phyloP scores from a whole-genome alignment of 345 rosid genomes.

The Brassica nigra region DNA sequence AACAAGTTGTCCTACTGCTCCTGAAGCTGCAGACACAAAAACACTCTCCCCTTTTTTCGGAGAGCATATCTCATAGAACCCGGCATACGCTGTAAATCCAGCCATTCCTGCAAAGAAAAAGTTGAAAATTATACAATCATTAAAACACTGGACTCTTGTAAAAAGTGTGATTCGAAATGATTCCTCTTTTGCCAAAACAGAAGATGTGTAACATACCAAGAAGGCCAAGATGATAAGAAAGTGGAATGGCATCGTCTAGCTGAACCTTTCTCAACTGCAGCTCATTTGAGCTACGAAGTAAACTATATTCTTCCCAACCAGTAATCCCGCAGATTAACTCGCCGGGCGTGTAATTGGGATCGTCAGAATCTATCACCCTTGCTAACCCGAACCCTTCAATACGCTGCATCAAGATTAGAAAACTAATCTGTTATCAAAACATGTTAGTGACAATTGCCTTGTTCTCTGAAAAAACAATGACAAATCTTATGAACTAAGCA shows the following conservation, averaged over 20 bases:
- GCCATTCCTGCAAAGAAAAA: conserved; percentile 59
- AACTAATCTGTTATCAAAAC: background rate
- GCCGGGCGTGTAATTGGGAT: conserved; percentile 52
- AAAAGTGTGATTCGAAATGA: background rate
- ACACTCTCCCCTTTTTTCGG: conserved; percentile 62
- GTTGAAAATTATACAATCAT: background rate
- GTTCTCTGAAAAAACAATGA: background rate
- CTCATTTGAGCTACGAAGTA: conserved; percentile 41
- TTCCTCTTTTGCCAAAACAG: background rate
- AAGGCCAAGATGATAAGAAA: conserved; percentile 72
- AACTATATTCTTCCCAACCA: conserved; percentile 81
- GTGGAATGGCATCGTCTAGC: conserved; percentile 51
- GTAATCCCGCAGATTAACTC: conserved; percentile 62
- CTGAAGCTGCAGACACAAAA: conserved; percentile 74
- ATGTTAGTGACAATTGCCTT: background rate
- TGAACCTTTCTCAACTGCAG: conserved; percentile 55
- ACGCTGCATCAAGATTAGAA: conserved; percentile 45
- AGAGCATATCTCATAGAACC: conserved; percentile 63
- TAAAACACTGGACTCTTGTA: background rate
- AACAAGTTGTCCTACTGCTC: conserved; percentile 80
- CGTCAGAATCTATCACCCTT: conserved; percentile 66
- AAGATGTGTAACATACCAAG: conserved; percentile 50
- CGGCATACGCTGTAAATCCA: conserved; percentile 73
- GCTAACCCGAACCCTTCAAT: conserved; percentile 76
- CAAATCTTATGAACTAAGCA: background rate